A percentile compares a stretch with the other conserved stretches of the same genome.
phyloP scores from a whole-genome alignment of 1,139 yeast genomes.

The Yamadazyma dendronema region DNA sequence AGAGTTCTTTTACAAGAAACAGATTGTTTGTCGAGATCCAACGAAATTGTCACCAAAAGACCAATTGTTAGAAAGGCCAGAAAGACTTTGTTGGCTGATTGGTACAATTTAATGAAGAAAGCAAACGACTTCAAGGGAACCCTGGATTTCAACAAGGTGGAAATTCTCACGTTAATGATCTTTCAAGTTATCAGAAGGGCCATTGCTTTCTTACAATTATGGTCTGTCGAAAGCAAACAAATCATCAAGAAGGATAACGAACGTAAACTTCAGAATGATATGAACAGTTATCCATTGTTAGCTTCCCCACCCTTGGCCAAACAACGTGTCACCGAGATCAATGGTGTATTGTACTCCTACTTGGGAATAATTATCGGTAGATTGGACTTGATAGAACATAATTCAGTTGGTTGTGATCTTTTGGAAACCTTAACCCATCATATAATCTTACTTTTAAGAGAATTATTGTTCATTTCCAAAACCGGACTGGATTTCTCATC shows the following conservation, averaged over 20 bases:
- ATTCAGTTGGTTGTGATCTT: conserved; percentile 64
- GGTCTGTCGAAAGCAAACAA: conserved; percentile 62
- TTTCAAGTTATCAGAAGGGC: conserved; percentile 76
- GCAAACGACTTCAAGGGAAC: conserved; percentile 84
- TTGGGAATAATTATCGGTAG: conserved; percentile 72
- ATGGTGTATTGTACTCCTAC: conserved; percentile 66
- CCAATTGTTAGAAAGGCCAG: conserved; percentile 72
- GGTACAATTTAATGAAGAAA: conserved; percentile 83
- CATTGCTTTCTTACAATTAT: conserved; percentile 66
- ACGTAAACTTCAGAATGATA: conserved; percentile 34
- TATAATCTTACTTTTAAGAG: conserved; percentile 60
- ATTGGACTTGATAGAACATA: conserved; percentile 71
- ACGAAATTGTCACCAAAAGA: conserved; percentile 68
- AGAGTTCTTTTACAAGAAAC: conserved; percentile 71
- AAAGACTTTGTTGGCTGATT: conserved; percentile 80
- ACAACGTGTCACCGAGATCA: conserved; percentile 71
- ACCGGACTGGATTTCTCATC: conserved; percentile 46
- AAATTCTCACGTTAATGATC: conserved; percentile 67
- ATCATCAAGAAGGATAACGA: conserved; percentile 39
- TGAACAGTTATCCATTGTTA: conserved; percentile 45
- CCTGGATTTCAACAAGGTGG: conserved; percentile 61
- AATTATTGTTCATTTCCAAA: conserved; percentile 61
- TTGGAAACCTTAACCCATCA: conserved; percentile 68
- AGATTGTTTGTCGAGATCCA: conserved; percentile 81
- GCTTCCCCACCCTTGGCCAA: conserved; percentile 65